phyloP scores from a whole-genome alignment of 2,329 filamentous ascomycete species.

The Didymellaceae sp. region DNA sequence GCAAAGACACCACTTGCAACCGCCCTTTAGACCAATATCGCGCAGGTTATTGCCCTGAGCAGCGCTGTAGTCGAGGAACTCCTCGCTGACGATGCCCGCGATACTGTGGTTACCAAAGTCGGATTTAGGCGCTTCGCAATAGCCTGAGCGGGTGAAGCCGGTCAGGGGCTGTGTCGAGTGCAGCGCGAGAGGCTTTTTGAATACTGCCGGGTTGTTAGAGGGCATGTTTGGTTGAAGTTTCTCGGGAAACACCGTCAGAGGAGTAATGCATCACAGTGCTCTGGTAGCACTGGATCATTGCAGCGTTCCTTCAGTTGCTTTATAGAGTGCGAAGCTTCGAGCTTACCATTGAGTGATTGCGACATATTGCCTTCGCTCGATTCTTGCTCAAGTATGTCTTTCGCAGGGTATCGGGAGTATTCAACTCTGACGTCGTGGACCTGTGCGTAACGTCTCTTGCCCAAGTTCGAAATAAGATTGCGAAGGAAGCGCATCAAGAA shows the following conservation, averaged over 20 bases:
- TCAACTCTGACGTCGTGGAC: slow-evolving; percentile 38
- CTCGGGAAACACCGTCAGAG: neutral
- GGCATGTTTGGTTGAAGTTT: too few relatives aligned
- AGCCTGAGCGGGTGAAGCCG: slow-evolving; percentile 67
- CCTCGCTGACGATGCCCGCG: slow-evolving; percentile 62
- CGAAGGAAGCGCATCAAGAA: slow-evolving; percentile 27
- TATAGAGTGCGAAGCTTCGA: neutral
- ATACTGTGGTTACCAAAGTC: slow-evolving; percentile 68
- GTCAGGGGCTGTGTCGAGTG: slow-evolving; percentile 66
- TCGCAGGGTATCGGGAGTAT: slow-evolving; percentile 16
- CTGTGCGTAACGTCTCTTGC: slow-evolving; percentile 33
- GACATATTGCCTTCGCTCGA: slow-evolving; percentile 6
- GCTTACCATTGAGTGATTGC: slow-evolving; percentile 17
- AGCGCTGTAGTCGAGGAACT: slow-evolving; percentile 68
- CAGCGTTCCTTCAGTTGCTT: too few relatives aligned
- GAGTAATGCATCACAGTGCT: neutral
- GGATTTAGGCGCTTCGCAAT: slow-evolving; percentile 61
- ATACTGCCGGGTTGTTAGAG: slow-evolving; percentile 51
- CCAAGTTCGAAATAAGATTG: slow-evolving; percentile 9
- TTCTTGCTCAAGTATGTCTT: slow-evolving; percentile 8
- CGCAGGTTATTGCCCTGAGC: slow-evolving; percentile 66
- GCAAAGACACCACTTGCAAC: slow-evolving; percentile 70
- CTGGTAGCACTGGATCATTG: too few relatives aligned
- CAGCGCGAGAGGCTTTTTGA: slow-evolving; percentile 63
- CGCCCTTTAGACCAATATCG: slow-evolving; percentile 60